Conservation (phyloP, 306 rosid genomes). For the Cucurbita maxima region DNA sequence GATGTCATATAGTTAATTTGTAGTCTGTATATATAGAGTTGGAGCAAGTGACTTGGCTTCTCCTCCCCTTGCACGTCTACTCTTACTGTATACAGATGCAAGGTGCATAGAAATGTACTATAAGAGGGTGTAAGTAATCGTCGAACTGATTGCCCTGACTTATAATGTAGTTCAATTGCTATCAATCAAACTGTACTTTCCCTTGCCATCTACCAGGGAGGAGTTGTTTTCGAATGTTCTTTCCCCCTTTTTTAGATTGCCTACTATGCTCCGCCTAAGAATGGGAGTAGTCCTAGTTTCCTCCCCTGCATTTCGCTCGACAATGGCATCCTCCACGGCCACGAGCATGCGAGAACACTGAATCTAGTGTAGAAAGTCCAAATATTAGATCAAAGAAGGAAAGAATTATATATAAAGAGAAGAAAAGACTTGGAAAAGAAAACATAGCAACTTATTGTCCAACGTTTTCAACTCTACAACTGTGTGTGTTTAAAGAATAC, state of each 20-base stretch:
- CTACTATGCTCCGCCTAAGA: background rate
- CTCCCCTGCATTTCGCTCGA: background rate
- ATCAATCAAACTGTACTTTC: background rate
- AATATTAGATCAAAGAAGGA: background rate
- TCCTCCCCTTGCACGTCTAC: background rate
- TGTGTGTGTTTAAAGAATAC: constrained; percentile 61
- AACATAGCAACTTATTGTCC: constrained; percentile 21
- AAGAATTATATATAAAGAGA: background rate
- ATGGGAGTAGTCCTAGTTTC: background rate
- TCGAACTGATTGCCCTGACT: background rate
- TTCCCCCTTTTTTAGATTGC: background rate
- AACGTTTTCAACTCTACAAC: constrained; percentile 38
- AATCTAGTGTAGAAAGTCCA: background rate
- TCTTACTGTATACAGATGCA: background rate
- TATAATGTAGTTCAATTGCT: background rate
- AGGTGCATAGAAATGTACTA: background rate
- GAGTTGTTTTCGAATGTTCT: background rate
- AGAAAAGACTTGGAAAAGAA: background rate
- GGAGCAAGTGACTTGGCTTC: background rate
- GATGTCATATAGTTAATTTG: background rate
- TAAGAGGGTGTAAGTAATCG: background rate
- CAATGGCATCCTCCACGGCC: background rate
- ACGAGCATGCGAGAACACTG: background rate
- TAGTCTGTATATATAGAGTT: background rate
- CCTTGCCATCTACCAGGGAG: background rate